These are phyloP conservation scores for Cicer pinnatifidum DNA, from an alignment of 306 rosid genomes.

Conservation along the genomic window DNA sequence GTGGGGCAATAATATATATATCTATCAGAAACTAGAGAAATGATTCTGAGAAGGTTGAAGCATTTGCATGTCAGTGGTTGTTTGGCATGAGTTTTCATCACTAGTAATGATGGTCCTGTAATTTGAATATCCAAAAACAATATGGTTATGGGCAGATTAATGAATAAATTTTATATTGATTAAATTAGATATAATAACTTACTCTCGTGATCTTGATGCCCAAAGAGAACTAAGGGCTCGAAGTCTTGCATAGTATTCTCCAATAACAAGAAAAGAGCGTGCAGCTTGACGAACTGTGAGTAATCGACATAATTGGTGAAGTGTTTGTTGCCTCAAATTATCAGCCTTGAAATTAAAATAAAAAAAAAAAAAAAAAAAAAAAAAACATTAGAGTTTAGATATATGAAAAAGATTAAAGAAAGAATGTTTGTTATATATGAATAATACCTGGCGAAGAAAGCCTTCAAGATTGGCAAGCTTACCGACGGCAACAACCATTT, in stretches of 20 bases:
- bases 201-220: constrained; percentile 88
- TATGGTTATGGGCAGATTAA: too few relatives aligned
- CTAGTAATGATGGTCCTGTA: constrained; percentile 60
- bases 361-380: too few relatives aligned
- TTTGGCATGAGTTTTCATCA: constrained; percentile 84
- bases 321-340: constrained; percentile 89
- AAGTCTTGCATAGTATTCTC: constrained; percentile 78
- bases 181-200: background rate
- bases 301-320: constrained; percentile 74
- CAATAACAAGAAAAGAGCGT: constrained; percentile 71
- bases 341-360: constrained; percentile 63
- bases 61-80: constrained; percentile 75
- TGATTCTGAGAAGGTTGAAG: constrained; percentile 69
- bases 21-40: constrained; percentile 64
- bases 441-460: constrained; percentile 69
- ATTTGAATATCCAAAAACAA: constrained; percentile 14
- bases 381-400: too few relatives aligned
- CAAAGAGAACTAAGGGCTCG: constrained; percentile 92
- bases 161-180: too few relatives aligned
- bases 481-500: constrained; percentile 76
- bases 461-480: constrained; percentile 85
- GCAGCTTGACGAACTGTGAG: constrained; percentile 85
- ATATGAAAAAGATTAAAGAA: too few relatives aligned
- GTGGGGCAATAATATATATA: background rate
- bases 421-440: too few relatives aligned